Percentiles rank a stretch among this genome's conserved stretches.
phyloP scores from a whole-genome alignment of 495 filamentous ascomycete genomes.

The Aspergillus saccharolyticus region DNA sequence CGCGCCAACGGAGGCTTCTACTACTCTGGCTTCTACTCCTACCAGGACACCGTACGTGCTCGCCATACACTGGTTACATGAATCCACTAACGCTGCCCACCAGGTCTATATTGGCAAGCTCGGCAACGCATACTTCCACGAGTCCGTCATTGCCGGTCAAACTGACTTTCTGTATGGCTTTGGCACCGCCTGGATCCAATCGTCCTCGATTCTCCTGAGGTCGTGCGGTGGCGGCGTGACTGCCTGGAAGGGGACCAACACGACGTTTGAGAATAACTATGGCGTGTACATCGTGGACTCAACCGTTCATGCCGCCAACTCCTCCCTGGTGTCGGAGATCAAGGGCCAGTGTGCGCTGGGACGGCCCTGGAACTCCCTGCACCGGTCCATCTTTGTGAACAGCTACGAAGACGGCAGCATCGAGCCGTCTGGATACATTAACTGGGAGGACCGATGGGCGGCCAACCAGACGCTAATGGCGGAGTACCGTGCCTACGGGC shows the following conservation, averaged over 20 bases:
- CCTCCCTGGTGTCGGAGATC: constrained; percentile 41
- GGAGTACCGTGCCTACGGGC: constrained; percentile 49
- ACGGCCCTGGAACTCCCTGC: constrained; percentile 53
- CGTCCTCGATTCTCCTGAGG: constrained; percentile 42
- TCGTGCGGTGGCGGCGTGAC: constrained; percentile 57
- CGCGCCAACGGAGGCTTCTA: constrained; percentile 58
- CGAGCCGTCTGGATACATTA: constrained; percentile 46
- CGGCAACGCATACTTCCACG: constrained; percentile 54
- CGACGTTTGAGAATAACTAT: constrained; percentile 57
- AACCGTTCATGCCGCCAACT: constrained; percentile 45
- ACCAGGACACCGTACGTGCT: constrained; percentile 51
- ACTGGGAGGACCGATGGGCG: constrained; percentile 38
- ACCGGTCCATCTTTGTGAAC: constrained; percentile 49
- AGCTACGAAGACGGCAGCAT: constrained; percentile 51
- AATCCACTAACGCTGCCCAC: constrained; percentile 1
- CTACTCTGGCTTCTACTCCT: constrained; percentile 52
- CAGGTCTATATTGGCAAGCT: constrained; percentile 58
- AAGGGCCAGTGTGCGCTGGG: constrained; percentile 50
- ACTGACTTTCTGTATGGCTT: constrained; percentile 57
- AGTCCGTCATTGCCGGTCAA: constrained; percentile 51
- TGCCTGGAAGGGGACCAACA: constrained; percentile 64
- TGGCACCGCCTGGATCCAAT: constrained; percentile 46
- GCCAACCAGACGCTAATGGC: constrained; percentile 49
- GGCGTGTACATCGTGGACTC: constrained; percentile 55
- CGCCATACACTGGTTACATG: neutral